Evolutionary conservation across 306 rosid genomes (phyloP).

Genomic region (Glycine soja): DNA sequence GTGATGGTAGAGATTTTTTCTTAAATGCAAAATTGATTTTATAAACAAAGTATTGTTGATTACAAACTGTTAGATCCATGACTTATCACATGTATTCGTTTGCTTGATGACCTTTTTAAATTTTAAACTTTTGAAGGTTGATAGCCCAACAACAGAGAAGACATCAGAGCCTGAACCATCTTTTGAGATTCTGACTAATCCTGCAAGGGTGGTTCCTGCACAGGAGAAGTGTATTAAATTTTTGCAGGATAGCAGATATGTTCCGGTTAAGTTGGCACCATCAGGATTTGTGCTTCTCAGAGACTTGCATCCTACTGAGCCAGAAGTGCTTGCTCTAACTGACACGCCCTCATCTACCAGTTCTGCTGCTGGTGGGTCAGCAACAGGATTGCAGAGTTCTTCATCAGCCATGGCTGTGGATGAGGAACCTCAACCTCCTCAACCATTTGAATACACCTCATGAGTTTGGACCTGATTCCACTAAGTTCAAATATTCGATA

Average conservation of each 20-base stretch:
- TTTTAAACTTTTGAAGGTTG: conserved; percentile 63
- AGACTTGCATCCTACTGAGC: conserved; percentile 83
- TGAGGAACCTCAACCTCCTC: conserved; percentile 98
- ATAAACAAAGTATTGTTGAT: too few species aligned
- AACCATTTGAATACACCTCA: conserved; percentile 83
- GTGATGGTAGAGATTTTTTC: too few species aligned
- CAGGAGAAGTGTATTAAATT: conserved; percentile 88
- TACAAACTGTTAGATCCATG: too few species aligned
- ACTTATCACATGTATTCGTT: background rate
- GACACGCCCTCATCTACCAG: conserved; percentile 83
- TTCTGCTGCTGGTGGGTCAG: conserved; percentile 77
- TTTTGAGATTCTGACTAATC: conserved; percentile 89
- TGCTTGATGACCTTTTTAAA: conserved; percentile 11
- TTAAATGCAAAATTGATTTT: too few species aligned
- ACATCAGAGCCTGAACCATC: conserved; percentile 88
- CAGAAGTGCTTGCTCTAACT: conserved; percentile 87
- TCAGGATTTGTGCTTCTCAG: conserved; percentile 92
- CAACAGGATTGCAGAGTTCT: conserved; percentile 76
- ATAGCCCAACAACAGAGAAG: conserved; percentile 69
- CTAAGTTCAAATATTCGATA: conserved; percentile 24
- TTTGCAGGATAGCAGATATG: conserved; percentile 89
- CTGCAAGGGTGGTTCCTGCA: conserved; percentile 97
- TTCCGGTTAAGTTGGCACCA: conserved; percentile 86
- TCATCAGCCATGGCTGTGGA: conserved; percentile 95
- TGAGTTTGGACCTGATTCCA: conserved; percentile 32